A percentile compares a stretch with the other conserved stretches of the same genome.
These are phyloP conservation scores for Colletotrichum sp. DNA, from an alignment of 2,329 filamentous ascomycete species.

Conservation along the genomic window DNA sequence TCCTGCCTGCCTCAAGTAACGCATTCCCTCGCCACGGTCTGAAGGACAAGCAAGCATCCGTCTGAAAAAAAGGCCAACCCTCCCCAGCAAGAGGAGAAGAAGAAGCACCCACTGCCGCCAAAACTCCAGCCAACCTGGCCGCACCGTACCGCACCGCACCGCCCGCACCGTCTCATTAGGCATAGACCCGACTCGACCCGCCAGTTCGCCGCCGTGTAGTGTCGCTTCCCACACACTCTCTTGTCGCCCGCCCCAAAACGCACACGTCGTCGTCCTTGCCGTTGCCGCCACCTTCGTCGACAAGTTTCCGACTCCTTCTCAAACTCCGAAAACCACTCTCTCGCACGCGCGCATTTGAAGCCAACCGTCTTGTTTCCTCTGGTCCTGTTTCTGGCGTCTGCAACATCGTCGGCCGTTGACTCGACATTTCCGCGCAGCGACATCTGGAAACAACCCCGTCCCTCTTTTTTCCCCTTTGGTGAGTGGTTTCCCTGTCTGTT, in stretches of 20 bases:
- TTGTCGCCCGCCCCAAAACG: background rate
- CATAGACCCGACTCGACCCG: constrained; percentile 15
- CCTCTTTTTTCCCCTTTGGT: constrained; percentile 21
- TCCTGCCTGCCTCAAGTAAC: background rate
- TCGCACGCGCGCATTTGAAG: background rate
- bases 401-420: background rate
- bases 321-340: background rate
- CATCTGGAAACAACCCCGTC: constrained; percentile 8
- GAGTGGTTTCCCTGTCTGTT: constrained; percentile 19
- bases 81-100: background rate
- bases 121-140: background rate
- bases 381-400: background rate
- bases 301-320: background rate
- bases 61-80: background rate
- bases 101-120: background rate
- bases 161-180: background rate
- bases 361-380: background rate
- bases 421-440: background rate
- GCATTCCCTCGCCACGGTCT: background rate
- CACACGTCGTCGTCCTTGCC: constrained; percentile 9
- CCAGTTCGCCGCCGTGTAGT: constrained; percentile 9
- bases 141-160: background rate
- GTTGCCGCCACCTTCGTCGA: background rate
- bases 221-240: constrained; percentile 6
- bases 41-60: background rate